phyloP scores from a whole-genome alignment of 2,329 filamentous ascomycete genomes.

The Sphaerulina musiva region DNA sequence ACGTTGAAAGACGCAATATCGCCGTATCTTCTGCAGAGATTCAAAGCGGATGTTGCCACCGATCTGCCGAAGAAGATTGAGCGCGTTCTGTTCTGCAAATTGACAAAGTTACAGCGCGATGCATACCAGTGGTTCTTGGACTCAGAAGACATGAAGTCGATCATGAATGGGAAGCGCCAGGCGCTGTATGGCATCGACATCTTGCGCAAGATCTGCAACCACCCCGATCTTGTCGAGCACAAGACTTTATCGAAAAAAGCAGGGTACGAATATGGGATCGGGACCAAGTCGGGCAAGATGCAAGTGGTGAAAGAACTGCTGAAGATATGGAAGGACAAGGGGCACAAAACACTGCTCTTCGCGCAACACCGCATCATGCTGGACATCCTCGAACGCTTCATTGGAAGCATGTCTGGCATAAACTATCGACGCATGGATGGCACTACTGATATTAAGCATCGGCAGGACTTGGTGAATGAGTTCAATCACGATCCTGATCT shows the following conservation, averaged over 20 bases:
- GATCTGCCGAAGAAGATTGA: constrained; percentile 95
- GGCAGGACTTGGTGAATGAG: constrained; percentile 84
- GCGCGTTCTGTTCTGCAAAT: constrained; percentile 90
- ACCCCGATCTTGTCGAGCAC: constrained; percentile 79
- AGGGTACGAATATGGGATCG: constrained; percentile 70
- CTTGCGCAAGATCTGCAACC: constrained; percentile 93
- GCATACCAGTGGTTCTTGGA: constrained; percentile 75
- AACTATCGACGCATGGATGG: constrained; percentile 90
- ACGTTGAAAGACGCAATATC: constrained; percentile 90
- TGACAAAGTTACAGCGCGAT: constrained; percentile 70
- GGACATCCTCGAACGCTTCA: constrained; percentile 80
- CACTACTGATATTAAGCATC: constrained; percentile 75
- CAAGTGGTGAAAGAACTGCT: constrained; percentile 84
- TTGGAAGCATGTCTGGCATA: constrained; percentile 61
- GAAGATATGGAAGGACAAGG: constrained; percentile 82
- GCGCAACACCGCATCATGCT: constrained; percentile 93
- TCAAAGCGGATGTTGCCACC: constrained; percentile 88
- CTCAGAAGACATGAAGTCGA: constrained; percentile 80
- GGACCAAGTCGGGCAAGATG: constrained; percentile 85
- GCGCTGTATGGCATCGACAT: constrained; percentile 86
- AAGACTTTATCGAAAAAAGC: constrained; percentile 52
- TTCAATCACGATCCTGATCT: constrained; percentile 79
- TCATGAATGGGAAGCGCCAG: constrained; percentile 66
- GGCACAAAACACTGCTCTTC: constrained; percentile 89
- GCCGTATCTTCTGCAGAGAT: constrained; percentile 82